Evolutionary conservation across 768 basidiomycete species (phyloP).

Genomic region (Mrakia gelida): DNA sequence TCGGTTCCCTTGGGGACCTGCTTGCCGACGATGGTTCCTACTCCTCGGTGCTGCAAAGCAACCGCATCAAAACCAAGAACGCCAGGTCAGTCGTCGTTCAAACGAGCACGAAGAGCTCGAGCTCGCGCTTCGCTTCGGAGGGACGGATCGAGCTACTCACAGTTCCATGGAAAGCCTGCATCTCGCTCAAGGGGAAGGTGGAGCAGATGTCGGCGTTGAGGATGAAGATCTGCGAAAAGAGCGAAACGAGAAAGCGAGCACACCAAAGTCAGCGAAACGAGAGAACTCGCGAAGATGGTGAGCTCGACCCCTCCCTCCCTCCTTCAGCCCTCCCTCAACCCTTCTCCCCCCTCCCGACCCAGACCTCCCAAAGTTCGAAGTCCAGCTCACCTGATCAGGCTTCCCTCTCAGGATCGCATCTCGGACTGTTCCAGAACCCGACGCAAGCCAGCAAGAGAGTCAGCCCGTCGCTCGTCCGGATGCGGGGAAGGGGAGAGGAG

Average conservation of each 20-base stretch:
- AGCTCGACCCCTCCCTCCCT: neutral
- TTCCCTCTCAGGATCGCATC: constrained; percentile 45
- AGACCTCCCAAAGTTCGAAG: too few relatives aligned
- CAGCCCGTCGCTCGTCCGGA: too few relatives aligned
- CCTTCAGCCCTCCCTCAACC: too few relatives aligned
- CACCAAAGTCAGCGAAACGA: neutral
- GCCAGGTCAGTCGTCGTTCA: too few relatives aligned
- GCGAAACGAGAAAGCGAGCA: neutral
- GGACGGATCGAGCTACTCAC: neutral
- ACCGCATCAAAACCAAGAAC: too few relatives aligned
- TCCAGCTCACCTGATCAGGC: constrained; percentile 37
- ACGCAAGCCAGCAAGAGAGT: neutral
- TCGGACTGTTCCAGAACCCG: constrained; percentile 38
- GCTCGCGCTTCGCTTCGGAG: constrained; percentile 24
- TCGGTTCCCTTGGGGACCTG: constrained; percentile 47
- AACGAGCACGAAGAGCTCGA: constrained; percentile 33
- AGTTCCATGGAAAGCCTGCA: constrained; percentile 25
- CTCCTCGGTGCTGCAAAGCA: constrained; percentile 43
- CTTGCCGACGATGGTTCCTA: constrained; percentile 48
- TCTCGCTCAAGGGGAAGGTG: constrained; percentile 37
- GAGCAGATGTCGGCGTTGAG: constrained; percentile 50
- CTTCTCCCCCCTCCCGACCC: too few relatives aligned
- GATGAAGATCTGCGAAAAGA: constrained; percentile 45
- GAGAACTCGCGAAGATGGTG: neutral
- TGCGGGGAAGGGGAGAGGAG: neutral